Conservation (phyloP, 2,329 filamentous ascomycete genomes). For the Macrophomina pseudophaseolina region DNA sequence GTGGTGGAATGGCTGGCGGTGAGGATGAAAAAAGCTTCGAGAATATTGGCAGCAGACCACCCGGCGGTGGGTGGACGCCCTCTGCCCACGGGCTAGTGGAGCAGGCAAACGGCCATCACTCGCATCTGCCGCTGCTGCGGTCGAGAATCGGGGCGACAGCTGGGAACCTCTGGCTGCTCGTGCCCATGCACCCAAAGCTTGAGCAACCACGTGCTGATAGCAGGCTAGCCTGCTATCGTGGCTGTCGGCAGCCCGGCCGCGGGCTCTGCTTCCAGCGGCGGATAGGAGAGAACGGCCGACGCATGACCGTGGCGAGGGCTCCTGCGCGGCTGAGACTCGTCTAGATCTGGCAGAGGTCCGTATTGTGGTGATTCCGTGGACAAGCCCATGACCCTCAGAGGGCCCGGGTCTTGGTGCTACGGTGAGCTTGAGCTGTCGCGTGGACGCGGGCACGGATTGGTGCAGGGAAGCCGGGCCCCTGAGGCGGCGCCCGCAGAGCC, state of each 20-base stretch:
- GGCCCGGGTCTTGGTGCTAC: slow-evolving; percentile 8
- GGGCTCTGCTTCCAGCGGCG: neutral
- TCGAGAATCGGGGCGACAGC: neutral
- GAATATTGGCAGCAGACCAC: slow-evolving; percentile 2
- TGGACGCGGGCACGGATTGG: slow-evolving; percentile 1
- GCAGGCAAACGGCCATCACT: neutral
- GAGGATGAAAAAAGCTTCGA: slow-evolving; percentile 9
- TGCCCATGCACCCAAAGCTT: slow-evolving; percentile 1
- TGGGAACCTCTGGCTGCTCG: slow-evolving; percentile 7
- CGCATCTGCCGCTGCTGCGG: neutral
- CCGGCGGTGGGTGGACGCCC: slow-evolving; percentile 1
- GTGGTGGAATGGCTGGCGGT: slow-evolving; percentile 16
- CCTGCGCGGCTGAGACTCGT: neutral
- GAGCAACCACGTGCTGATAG: slow-evolving; percentile 15
- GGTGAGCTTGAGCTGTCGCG: slow-evolving; percentile 9
- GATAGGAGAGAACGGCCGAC: neutral
- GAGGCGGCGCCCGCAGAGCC: neutral
- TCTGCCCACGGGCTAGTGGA: neutral
- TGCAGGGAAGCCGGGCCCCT: slow-evolving; percentile 3
- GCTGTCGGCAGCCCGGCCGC: neutral
- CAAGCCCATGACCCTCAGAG: slow-evolving; percentile 8
- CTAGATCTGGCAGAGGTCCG: slow-evolving; percentile 10
- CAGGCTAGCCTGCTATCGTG: neutral
- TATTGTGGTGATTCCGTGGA: slow-evolving; percentile 2
- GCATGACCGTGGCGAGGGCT: slow-evolving; percentile 2